Percentiles rank a stretch among this genome's conserved stretches.
Conservation (phyloP, 2,329 filamentous ascomycete genomes). For the Exophiala aquamarina region DNA sequence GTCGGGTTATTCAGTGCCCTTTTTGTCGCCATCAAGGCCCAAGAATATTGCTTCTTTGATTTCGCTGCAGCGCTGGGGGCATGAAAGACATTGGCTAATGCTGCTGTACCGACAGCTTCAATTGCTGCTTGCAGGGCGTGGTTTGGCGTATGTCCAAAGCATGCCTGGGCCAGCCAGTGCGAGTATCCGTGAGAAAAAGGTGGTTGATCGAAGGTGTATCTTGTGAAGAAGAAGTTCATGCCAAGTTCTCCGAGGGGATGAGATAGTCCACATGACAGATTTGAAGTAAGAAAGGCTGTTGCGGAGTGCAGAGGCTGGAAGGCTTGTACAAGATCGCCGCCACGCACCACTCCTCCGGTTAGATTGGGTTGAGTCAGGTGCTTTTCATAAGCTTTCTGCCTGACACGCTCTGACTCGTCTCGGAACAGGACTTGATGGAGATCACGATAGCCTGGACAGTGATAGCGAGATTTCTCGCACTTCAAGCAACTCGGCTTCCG, state of each 20-base stretch:
- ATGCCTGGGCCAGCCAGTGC: constrained; percentile 8
- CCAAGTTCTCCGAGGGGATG: constrained; percentile 3
- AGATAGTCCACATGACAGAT: not conserved
- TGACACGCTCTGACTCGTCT: constrained; percentile 4
- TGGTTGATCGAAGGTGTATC: constrained; percentile 6
- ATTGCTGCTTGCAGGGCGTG: constrained; percentile 4
- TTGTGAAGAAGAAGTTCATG: constrained; percentile 12
- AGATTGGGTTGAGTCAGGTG: not conserved
- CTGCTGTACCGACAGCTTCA: constrained; percentile 10
- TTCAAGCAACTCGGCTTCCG: constrained; percentile 6
- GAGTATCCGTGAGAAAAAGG: constrained; percentile 9
- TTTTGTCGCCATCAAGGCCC: constrained; percentile 54
- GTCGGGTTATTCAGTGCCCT: constrained; percentile 31
- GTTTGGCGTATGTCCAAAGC: constrained; percentile 1
- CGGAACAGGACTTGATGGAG: constrained; percentile 6
- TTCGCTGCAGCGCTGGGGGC: not conserved
- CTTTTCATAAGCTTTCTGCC: not conserved
- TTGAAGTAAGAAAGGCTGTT: not conserved
- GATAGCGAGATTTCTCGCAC: constrained; percentile 8
- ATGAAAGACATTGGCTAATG: constrained; percentile 7
- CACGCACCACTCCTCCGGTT: too few relatives aligned
- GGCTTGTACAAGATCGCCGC: too few relatives aligned
- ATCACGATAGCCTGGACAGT: constrained; percentile 10
- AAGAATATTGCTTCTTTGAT: constrained; percentile 8
- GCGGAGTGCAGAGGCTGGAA: too few relatives aligned